Base-by-base conservation (phyloP, 2,329 filamentous ascomycete genomes). In the Ceratocystis destructans region DNA sequence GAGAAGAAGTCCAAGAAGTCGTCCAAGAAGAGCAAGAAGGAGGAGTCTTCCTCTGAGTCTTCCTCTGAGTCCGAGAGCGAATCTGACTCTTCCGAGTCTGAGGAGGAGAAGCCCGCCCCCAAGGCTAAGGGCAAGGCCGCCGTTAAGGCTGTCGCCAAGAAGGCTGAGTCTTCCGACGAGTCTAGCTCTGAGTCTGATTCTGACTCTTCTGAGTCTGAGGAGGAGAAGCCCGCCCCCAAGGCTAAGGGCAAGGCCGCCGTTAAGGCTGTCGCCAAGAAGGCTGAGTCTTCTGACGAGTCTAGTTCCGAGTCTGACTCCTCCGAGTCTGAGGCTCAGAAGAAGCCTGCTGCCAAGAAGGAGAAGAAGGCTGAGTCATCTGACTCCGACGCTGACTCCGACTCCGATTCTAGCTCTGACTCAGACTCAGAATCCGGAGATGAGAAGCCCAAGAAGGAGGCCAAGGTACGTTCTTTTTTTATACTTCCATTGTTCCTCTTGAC, bases 11-110 rank as follows among this genome's bases (percentile, higher is more conserved):
- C 74, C 20, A 75, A 76, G 53, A 66, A 66, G 64, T 41, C 37
- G 37, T 41, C 45, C 33, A 77, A 79, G 73, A 78, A 79, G 74
- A 75, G 76, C 37, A 71, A 71, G 62, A 76, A 79, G 71, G 73
- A 76, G 64, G 77, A 79, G 71, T 75, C 76, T 67, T 75, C 74
- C 33, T 72, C 71, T 64, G 70, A 73, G 44, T 70, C 75, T 53
- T 72, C 72, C 55, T 71, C 69, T 62, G 72, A 73, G 68, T 74
- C 74, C 28, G 74, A 75, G 69, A 72, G 74, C 64, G 77, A 76
- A 67, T 75, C 74, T 62, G 75, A 70, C 25, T 74, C 74, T 67
- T 74, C 74, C 31, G 74, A 75, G 69, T 72, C 75, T 64, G 72
- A 76, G 68, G 75, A 77, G 71, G 73, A 71, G 68, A 65, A 59